Evolutionary conservation across 257 asterid genomes (phyloP), one percentile per base, ranked within the genome.

Genomic region (Nyctanthes arbortristis): DNA sequence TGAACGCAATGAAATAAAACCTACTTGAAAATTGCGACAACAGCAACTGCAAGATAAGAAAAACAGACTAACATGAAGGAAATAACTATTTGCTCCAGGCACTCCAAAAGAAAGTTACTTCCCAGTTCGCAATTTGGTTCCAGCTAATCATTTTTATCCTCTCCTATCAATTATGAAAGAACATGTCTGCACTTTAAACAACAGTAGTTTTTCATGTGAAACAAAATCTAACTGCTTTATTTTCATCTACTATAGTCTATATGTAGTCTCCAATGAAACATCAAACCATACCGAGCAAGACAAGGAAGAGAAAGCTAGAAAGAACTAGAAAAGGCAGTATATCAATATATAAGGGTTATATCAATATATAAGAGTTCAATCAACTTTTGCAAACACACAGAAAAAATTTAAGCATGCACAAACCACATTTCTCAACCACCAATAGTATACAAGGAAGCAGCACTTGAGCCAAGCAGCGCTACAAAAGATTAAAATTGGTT

Each of bases 391-490:
- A n/a, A n/a, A n/a, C n/a, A n/a, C n/a, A n/a, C n/a, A n/a, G n/a
- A n/a, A n/a, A n/a, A n/a, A n/a, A n/a, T n/a, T n/a, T n/a, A n/a
- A n/a, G n/a, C n/a, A n/a, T 24, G 30, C 59, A 52, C 31, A 29
- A n/a, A 22, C 29, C 28, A 24, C 30, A 22, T 52, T 22, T 52
- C 30, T 3, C 10, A 24, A 45, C 5, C 55, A 45, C n/a, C 24
- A 45, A 45, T 24, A n/a, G 2, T 43, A 43, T n/a, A 45, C 4
- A 45, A 8, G n/a, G 55, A 45, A 45, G 55, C 4, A 16, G 7
- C 55, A 45, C 25, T 45, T n/a, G 55, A 45, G 24, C 54, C 55
- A n/a, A 45, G 55, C 6, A 45, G 55, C n/a, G 55, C 55, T 45
- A 5, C 55, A 45, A 45, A 45, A 16, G 10, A 45, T 4, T 22